These are phyloP conservation scores for Sarocladium strictum DNA, from an alignment of 2,329 filamentous ascomycete genomes.

Conservation along the genomic window DNA sequence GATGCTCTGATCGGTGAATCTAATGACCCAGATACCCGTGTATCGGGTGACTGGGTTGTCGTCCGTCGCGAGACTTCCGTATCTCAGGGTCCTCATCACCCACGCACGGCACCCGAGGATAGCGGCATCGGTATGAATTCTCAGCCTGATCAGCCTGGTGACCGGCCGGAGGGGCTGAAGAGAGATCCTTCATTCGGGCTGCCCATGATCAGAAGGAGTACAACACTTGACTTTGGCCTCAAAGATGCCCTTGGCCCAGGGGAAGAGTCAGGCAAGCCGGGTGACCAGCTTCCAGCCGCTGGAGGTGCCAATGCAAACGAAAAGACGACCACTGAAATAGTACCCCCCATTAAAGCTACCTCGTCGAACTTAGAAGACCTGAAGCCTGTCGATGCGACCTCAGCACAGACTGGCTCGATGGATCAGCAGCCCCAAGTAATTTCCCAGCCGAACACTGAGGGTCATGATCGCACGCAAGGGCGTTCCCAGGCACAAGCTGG, in stretches of 20 bases:
- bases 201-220: conserved; percentile 3
- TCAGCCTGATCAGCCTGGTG: background rate
- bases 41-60: conserved; percentile 5
- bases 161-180: background rate
- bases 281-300: background rate
- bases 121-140: background rate
- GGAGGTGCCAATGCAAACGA: background rate
- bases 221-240: conserved; percentile 2
- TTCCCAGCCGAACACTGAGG: background rate
- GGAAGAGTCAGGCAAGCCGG: background rate
- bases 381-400: background rate
- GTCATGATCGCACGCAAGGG: background rate
- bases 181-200: conserved; percentile 5
- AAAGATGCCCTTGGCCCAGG: background rate
- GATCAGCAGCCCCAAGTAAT: background rate
- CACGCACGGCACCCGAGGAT: background rate
- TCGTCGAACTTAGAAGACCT: background rate
- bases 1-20: background rate
- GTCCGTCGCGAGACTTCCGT: background rate
- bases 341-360: background rate
- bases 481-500: background rate
- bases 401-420: background rate
- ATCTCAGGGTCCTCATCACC: background rate
- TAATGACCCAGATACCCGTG: background rate
- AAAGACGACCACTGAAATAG: background rate